Base-by-base conservation (phyloP, 2,329 filamentous ascomycete species). In the Cryphonectria radicalis region DNA sequence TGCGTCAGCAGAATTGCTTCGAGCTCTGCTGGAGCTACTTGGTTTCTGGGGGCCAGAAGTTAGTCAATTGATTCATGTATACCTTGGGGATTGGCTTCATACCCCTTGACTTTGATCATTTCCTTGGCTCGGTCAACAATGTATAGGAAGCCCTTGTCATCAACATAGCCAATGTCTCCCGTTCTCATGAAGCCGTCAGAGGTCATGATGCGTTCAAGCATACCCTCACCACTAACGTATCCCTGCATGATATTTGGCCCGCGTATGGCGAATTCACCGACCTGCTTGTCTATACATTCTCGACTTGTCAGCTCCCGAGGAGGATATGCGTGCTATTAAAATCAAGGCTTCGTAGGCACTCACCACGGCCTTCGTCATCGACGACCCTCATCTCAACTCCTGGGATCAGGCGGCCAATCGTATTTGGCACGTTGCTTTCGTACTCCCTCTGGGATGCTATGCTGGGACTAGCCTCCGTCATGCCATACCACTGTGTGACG, bases 401-500 rank as follows among this genome's bases (percentile, higher is more conserved):
- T 4, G 70, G 70, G 2, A 72, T 57, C 10, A 69, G 59, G 35
- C 67, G 55, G 2, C 70, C 70, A n/a, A 72, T 72, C 2, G 70
- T 72, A 22, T 67, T 63, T 1, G 19, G 37, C 22, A 70, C 17
- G 40, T 64, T 28, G 7, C 63, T 64, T 35, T 70, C 68, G 17
- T 72, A 60, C 19, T 69, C 66, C 67, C 67, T 46, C 28, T 74
- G 73, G 10, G 68, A 70, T 5, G 68, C 71, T 17, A 74, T 60
- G 14, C 68, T 73, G 7, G 73, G 68, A 46, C 71, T 71, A 14
- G 72, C 70, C 43, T 75, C 69, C 37, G 73, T 72, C 67, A 74
- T 70, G 5, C 74, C 71, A 40, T 76, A 76, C 70, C 74, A 73
- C 68, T 73, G 73, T 1, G 73, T 74, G 3, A 76, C 62, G 1